Percentiles rank a stretch among this genome's conserved stretches.
Evolutionary conservation across 1,284 basidiomycete genomes (phyloP).

Genomic region (Apiotrichum domesticum): DNA sequence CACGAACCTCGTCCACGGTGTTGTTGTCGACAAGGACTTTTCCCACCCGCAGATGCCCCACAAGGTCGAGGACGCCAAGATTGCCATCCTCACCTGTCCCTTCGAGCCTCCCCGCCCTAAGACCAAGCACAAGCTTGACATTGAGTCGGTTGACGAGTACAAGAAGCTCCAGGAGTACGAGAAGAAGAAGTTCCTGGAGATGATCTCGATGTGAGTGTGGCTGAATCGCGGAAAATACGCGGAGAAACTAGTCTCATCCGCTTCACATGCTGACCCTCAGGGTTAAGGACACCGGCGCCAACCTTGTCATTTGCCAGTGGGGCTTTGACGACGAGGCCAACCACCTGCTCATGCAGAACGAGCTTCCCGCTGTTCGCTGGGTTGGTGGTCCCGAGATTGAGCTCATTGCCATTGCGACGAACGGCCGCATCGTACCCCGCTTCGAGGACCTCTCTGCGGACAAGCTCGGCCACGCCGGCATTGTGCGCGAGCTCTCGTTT

Average conservation of each 20-base stretch:
- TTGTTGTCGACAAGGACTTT: conserved; percentile 99
- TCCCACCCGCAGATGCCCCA: conserved; percentile 98
- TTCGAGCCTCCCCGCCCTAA: conserved; percentile 98
- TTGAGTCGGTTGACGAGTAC: conserved; percentile 96
- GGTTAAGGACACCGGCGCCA: conserved; percentile 97
- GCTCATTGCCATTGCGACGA: conserved; percentile 97
- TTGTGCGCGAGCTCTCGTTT: conserved; percentile 90
- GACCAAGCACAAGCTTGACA: conserved; percentile 99
- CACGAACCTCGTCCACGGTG: conserved; percentile 72
- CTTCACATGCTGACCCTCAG: conserved; percentile 33
- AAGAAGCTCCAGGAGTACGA: conserved; percentile 92
- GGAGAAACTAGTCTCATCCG: too few relatives aligned
- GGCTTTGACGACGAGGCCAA: conserved; percentile 99
- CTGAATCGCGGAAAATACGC: too few relatives aligned
- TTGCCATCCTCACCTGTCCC: conserved; percentile 96
- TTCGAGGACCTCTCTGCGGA: conserved; percentile 90
- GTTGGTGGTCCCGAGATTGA: conserved; percentile 99
- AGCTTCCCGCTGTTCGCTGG: conserved; percentile 97
- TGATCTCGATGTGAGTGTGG: conserved; percentile 66
- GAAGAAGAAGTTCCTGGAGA: conserved; percentile 89
- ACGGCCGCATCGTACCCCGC: conserved; percentile 94
- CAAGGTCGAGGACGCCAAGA: conserved; percentile 75
- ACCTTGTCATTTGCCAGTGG: conserved; percentile 99
- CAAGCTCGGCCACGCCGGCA: conserved; percentile 87
- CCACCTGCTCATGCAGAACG: conserved; percentile 94